Evolutionary conservation across 179 eudicot genomes (phyloP).

Genomic region (Spergularia azorica): DNA sequence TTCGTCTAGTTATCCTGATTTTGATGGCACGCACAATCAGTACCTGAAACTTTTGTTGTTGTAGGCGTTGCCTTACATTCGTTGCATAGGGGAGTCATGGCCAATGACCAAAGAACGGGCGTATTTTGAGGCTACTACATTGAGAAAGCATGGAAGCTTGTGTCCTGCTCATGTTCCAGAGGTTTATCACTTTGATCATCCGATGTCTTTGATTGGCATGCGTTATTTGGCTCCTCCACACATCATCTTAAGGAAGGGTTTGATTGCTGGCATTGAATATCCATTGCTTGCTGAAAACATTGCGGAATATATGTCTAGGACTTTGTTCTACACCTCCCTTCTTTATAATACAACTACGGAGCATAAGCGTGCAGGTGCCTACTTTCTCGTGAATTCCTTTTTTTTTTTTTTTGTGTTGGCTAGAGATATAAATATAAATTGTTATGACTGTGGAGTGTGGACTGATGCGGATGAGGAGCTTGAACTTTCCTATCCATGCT

Average conservation of each 20-base stretch:
- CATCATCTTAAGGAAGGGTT: conserved; percentile 86
- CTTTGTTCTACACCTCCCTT: conserved; percentile 88
- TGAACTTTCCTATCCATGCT: not conserved
- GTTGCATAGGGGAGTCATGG: conserved; percentile 98
- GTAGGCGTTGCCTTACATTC: conserved; percentile 93
- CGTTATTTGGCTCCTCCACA: conserved; percentile 95
- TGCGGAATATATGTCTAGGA: conserved; percentile 76
- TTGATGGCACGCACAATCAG: no score
- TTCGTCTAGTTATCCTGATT: no score
- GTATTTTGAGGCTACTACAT: conserved; percentile 73
- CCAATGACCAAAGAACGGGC: conserved; percentile 92
- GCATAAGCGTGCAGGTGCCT: conserved; percentile 71
- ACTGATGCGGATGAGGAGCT: not conserved
- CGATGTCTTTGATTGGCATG: conserved; percentile 93
- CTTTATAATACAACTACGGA: conserved; percentile 77
- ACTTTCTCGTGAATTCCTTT: not conserved
- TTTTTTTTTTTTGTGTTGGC: no score
- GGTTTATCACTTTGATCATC: conserved; percentile 88
- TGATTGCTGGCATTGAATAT: conserved; percentile 87
- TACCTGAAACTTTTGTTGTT: not conserved
- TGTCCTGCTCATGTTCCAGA: conserved; percentile 91
- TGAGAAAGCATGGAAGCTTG: conserved; percentile 68
- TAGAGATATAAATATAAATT: no score
- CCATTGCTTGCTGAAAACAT: conserved; percentile 85
- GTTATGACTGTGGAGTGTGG: not conserved